A percentile compares a stretch with the other conserved stretches of the same genome.
Evolutionary conservation across 352 stramenopile genomes (phyloP).

Genomic region (Pythium rhizo-oryzae): DNA sequence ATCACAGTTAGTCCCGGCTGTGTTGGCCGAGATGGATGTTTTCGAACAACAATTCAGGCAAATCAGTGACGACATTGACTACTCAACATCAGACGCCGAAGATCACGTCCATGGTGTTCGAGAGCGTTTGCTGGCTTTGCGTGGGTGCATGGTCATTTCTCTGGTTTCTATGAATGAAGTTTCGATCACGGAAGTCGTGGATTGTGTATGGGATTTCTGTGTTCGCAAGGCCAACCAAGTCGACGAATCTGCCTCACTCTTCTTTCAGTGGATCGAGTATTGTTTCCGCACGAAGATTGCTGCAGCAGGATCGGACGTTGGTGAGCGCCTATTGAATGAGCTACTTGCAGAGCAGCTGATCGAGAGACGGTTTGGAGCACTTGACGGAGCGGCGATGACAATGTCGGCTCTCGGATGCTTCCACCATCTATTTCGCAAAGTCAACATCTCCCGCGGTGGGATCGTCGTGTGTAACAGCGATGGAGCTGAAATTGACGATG

Average conservation of each 20-base stretch:
- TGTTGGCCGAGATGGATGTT: constrained; percentile 6
- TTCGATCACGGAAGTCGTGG: constrained; percentile 13
- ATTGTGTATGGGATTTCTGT: constrained; percentile 47
- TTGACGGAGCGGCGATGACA: constrained; percentile 41
- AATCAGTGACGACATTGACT: background rate
- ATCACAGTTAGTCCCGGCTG: background rate
- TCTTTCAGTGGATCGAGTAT: constrained; percentile 77
- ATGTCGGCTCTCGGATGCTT: constrained; percentile 64
- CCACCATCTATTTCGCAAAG: constrained; percentile 60
- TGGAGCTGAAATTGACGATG: constrained; percentile 12
- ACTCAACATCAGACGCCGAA: background rate
- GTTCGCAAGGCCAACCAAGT: constrained; percentile 33
- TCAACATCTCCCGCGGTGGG: constrained; percentile 51
- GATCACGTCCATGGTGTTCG: constrained; percentile 22
- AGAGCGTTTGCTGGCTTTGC: constrained; percentile 54
- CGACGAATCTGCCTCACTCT: constrained; percentile 55
- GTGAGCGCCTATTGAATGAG: constrained; percentile 11
- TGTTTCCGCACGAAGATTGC: constrained; percentile 42
- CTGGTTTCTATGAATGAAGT: background rate
- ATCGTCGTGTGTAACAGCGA: constrained; percentile 25
- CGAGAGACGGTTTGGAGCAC: constrained; percentile 42
- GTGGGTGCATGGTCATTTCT: constrained; percentile 56
- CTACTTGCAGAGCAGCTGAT: constrained; percentile 30
- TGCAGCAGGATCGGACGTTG: constrained; percentile 1
- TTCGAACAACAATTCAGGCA: constrained; percentile 17